Base-by-base conservation (phyloP, 2,329 filamentous ascomycete species). In the Grosmannia penicillata region DNA sequence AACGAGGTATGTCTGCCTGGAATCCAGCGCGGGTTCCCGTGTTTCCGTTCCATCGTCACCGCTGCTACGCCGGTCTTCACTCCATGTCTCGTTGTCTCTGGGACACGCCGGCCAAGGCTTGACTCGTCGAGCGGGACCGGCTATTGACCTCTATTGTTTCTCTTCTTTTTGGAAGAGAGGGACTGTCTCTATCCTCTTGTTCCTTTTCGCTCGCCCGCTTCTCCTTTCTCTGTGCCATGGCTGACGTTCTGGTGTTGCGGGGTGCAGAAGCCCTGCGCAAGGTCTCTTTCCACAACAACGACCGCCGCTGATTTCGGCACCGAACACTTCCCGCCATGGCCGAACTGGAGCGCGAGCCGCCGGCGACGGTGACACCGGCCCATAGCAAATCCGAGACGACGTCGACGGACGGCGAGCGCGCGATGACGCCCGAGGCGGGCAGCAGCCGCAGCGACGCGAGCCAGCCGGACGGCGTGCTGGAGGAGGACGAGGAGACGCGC, bases 261-360 rank as follows among this genome's bases (percentile, higher is more conserved):
- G 55, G 56, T 48, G 56, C 58, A 27, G 56, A 59, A 47, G 52
- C 56, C 43, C 53, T 63, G 28, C 56, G 60, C 38, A 53, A 51
- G 48, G 51, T 61, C 17, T 61, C 59, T 24, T 61, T 61, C 36
- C 55, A 57, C 38, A 54, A 56, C 38, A 53, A 58, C 52, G 52
- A 56, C 43, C 54, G 57, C 33, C 52, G 53, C 36, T 48, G 49
- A 37, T 52, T 53, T 34, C 56, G 57, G 36, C 51, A 48, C 33
- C 56, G 49, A 33, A 58, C 57, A 13, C 51, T 61, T 33, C 49
- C 53, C 49, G 57, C 65, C 39, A 68, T 68, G 65, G 58, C 60
- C 26, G 58, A 62, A 39, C 46, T 50, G 37, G 56, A 51, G n/a
- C 8, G 17, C 25, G 11, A 6, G 34, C 23, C 24, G 24, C n/a